These are phyloP conservation scores for Lepidium campestre DNA, from an alignment of 441 rosid genomes.

Conservation along the genomic window DNA sequence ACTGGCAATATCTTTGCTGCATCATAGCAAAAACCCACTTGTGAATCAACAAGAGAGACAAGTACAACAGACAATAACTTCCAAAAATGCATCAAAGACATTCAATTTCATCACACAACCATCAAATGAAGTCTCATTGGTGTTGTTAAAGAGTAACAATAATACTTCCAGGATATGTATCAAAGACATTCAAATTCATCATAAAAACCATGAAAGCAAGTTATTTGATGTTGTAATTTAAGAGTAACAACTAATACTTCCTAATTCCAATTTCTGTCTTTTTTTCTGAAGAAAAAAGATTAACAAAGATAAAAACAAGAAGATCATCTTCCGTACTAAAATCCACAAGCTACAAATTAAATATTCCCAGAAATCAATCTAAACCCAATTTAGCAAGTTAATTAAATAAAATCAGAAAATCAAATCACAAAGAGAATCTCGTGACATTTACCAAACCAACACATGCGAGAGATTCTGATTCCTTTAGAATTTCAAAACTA, in stretches of 20 bases:
- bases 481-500: neutral
- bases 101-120: no score
- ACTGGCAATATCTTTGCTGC: conserved; percentile 87
- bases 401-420: neutral
- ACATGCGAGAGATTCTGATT: conserved; percentile 4
- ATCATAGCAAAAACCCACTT: conserved; percentile 36
- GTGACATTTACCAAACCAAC: neutral
- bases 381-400: neutral
- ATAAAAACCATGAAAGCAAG: neutral
- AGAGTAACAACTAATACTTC: neutral
- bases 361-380: neutral
- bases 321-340: no score
- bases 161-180: no score
- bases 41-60: conserved; percentile 23
- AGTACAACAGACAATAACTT: conserved; percentile 34
- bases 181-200: conserved; percentile 32
- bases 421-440: neutral
- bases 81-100: conserved; percentile 36
- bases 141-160: no score
- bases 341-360: neutral
- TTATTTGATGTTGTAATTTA: neutral
- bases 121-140: no score
- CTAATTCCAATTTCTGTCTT: neutral
- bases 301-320: no score
- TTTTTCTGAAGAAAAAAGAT: no score